Conservation (phyloP, 1,284 basidiomycete species). For the Leccinum subfulvum region DNA sequence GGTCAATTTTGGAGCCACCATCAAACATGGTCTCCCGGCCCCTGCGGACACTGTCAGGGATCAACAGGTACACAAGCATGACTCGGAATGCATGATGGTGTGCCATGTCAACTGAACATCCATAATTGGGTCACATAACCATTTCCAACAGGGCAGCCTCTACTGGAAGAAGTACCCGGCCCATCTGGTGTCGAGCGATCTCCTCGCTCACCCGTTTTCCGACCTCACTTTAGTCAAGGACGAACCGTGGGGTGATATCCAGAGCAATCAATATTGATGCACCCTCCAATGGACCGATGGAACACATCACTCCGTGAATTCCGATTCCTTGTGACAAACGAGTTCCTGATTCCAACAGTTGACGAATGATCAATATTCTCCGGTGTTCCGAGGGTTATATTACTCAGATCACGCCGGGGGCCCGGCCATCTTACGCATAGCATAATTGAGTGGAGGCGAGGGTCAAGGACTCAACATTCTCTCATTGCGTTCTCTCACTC, state of each 20-base stretch:
- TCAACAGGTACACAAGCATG: slow-evolving; percentile 6
- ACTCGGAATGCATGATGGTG: not conserved
- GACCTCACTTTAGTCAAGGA: too few species aligned
- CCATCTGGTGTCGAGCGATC: too few species aligned
- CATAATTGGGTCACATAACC: not conserved
- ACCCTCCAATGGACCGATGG: not conserved
- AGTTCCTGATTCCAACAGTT: slow-evolving; percentile 1
- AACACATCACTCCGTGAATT: not conserved
- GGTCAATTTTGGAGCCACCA: not conserved
- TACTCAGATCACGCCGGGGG: not conserved
- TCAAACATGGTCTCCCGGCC: not conserved
- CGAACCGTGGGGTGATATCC: too few species aligned
- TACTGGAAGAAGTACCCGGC: too few species aligned
- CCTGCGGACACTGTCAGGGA: not conserved
- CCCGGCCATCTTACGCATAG: not conserved
- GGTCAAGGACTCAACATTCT: not conserved
- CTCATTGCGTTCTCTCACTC: not conserved
- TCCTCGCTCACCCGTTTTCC: too few species aligned
- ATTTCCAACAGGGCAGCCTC: slow-evolving; percentile 2
- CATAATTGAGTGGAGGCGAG: not conserved
- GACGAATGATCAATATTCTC: not conserved
- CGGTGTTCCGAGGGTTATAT: not conserved
- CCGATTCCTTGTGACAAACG: not conserved
- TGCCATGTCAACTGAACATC: not conserved
- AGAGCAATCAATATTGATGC: not conserved